Base-by-base conservation (phyloP, 352 stramenopile species). In the Globisporangium middletonii region DNA sequence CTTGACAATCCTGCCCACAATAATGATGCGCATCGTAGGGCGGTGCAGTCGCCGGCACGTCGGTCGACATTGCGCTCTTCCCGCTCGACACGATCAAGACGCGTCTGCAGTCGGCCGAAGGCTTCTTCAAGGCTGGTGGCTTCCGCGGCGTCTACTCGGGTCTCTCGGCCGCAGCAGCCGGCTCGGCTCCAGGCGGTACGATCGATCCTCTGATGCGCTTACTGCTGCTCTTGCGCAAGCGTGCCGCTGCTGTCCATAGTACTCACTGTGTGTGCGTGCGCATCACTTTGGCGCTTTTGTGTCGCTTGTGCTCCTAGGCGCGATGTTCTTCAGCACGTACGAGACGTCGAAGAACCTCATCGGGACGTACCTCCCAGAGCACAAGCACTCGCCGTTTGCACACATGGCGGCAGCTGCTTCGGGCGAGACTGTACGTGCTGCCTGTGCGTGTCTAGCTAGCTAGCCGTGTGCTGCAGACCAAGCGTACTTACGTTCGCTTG, bases 41-140 rank as follows among this genome's bases (percentile, higher is more conserved):
- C 26, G 97, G 97, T 54, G 97, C 96, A 9, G 79, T 98, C 19
- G 96, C 97, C 5, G 97, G 97, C 28, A 98, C 96, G 44, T 92
- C 89, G 16, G 97, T 99, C 35, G 97, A 99, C 80, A 84, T 99
- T 52, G 90, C 95, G 43, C 82, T 99, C 23, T 99, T 98, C 86
- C 97, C 97, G 42, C 85, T 99, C 11, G 97, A 99, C 81, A 99
- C 97, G 2, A 88, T 99, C 66, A 99, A 99, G 83, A 99, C 97
- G 19, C 79, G 97, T 11, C 72, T 99, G 48, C 97, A 99, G 69
- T 96, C 95, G 12, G 92, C 96, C 1, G 79, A 97, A 45, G 96
- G 97, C 18, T 99, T 99, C 72, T 79, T 98, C 41, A 97, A 97
- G 64, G 92, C 96, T 41, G 97, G 97, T 19, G 97, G 97, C 11